phyloP scores from a whole-genome alignment of 2,329 filamentous ascomycete genomes.

The Fusarium papillatum region DNA sequence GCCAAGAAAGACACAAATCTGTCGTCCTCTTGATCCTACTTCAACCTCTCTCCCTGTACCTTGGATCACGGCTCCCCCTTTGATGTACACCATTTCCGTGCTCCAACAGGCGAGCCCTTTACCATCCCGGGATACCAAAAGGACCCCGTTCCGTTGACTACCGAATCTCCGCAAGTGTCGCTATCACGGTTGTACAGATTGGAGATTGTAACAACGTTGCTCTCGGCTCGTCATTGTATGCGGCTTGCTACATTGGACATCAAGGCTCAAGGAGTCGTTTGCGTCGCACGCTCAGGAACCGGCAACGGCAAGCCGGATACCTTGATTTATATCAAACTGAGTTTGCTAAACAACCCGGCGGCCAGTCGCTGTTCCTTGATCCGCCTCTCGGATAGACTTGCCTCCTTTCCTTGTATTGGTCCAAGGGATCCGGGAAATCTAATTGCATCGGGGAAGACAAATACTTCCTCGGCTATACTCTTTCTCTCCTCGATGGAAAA shows the following conservation, averaged over 20 bases:
- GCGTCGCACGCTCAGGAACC: constrained; percentile 28
- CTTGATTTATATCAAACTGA: constrained; percentile 14
- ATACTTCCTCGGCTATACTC: neutral
- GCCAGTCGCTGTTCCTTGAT: neutral
- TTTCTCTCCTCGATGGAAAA: neutral
- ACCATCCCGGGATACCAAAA: neutral
- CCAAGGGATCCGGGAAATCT: neutral
- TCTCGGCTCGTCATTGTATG: constrained; percentile 25
- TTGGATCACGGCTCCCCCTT: neutral
- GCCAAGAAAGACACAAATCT: constrained; percentile 6
- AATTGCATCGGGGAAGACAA: neutral
- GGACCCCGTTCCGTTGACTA: neutral
- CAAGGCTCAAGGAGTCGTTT: constrained; percentile 32
- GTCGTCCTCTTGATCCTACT: neutral
- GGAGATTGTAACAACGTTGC: constrained; percentile 22
- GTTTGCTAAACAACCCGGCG: constrained; percentile 15
- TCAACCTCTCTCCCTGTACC: neutral
- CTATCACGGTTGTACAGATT: constrained; percentile 27
- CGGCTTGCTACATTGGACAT: constrained; percentile 17
- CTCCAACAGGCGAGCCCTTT: constrained; percentile 3
- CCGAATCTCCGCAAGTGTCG: constrained; percentile 37
- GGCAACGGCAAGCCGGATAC: constrained; percentile 24
- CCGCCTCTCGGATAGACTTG: neutral
- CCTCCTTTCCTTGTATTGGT: neutral
- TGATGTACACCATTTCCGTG: constrained; percentile 1